phyloP scores from a whole-genome alignment of 2,329 filamentous ascomycete species.

The Aspergillus novofumigatus region DNA sequence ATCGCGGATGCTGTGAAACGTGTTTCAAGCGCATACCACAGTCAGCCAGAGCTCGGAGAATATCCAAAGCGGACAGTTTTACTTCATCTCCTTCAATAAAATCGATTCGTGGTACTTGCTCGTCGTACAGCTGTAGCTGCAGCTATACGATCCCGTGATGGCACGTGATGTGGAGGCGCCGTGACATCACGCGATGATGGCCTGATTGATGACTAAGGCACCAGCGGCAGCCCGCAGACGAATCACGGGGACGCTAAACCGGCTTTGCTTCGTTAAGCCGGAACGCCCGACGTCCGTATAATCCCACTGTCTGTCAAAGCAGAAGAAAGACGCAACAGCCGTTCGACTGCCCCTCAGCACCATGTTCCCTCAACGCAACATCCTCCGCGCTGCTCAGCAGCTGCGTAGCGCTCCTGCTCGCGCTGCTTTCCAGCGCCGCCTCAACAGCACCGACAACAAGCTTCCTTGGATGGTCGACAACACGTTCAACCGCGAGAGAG shows the following conservation, averaged over 20 bases:
- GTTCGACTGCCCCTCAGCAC: constrained; percentile 26
- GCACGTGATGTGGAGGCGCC: constrained; percentile 16
- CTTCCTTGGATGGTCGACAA: constrained; percentile 70
- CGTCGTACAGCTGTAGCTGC: background rate
- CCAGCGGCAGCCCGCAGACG: constrained; percentile 7
- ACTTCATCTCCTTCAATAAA: background rate
- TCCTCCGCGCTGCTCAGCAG: constrained; percentile 58
- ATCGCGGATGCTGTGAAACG: constrained; percentile 43
- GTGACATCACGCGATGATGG: constrained; percentile 27
- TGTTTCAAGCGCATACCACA: constrained; percentile 11
- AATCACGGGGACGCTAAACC: constrained; percentile 30
- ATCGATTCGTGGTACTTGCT: background rate
- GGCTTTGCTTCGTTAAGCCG: constrained; percentile 20
- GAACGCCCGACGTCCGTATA: constrained; percentile 20
- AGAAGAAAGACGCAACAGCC: constrained; percentile 11
- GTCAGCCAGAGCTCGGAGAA: background rate
- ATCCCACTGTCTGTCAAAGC: constrained; percentile 16
- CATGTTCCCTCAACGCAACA: constrained; percentile 63
- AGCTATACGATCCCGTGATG: background rate
- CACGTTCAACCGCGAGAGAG: constrained; percentile 87
- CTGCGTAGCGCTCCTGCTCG: constrained; percentile 54
- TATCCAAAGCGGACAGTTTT: background rate
- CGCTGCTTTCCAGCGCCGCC: constrained; percentile 62
- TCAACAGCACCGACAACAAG: constrained; percentile 59
- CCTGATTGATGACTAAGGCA: constrained; percentile 9